A percentile compares a stretch with the other conserved stretches of the same genome.
Evolutionary conservation across 192 early-diverging fungal genomes (phyloP).

Genomic region (Backusella macrospora): DNA sequence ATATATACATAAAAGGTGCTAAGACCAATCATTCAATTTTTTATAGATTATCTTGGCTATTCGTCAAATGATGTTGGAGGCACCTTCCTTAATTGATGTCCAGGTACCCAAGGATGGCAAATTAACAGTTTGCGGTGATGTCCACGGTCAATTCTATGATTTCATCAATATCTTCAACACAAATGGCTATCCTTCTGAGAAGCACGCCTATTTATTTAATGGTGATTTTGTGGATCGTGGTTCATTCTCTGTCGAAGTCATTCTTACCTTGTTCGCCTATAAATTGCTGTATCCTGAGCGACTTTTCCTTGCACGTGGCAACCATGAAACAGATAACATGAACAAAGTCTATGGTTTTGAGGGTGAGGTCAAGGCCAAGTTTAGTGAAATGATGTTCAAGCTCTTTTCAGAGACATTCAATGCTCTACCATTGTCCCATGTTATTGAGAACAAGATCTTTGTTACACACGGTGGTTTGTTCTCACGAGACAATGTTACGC

Average conservation of each 20-base stretch:
- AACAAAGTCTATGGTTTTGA: conserved; percentile 99
- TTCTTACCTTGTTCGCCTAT: conserved; percentile 88
- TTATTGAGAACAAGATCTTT: conserved; percentile 91
- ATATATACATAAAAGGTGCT: neutral
- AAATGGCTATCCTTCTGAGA: conserved; percentile 86
- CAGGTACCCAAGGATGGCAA: conserved; percentile 69
- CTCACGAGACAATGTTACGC: conserved; percentile 85
- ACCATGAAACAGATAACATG: conserved; percentile 99
- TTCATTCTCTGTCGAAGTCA: conserved; percentile 96
- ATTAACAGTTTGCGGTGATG: conserved; percentile 96
- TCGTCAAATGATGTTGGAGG: conserved; percentile 72
- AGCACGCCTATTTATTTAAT: conserved; percentile 91
- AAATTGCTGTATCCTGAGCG: conserved; percentile 87
- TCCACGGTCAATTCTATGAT: conserved; percentile 99
- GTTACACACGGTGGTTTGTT: conserved; percentile 97
- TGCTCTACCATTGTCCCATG: conserved; percentile 88
- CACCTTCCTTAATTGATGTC: conserved; percentile 86
- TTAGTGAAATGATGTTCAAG: conserved; percentile 88
- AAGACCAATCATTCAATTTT: neutral
- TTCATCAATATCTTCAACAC: conserved; percentile 93
- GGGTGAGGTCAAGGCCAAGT: conserved; percentile 96
- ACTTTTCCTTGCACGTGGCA: conserved; percentile 90
- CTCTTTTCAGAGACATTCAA: conserved; percentile 96
- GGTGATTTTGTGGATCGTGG: conserved; percentile 99
- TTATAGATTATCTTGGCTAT: conserved; percentile 74